A percentile compares a stretch with the other conserved stretches of the same genome.
Evolutionary conservation across 208 protist species (phyloP).

Genomic region (Phytomonas francai): DNA sequence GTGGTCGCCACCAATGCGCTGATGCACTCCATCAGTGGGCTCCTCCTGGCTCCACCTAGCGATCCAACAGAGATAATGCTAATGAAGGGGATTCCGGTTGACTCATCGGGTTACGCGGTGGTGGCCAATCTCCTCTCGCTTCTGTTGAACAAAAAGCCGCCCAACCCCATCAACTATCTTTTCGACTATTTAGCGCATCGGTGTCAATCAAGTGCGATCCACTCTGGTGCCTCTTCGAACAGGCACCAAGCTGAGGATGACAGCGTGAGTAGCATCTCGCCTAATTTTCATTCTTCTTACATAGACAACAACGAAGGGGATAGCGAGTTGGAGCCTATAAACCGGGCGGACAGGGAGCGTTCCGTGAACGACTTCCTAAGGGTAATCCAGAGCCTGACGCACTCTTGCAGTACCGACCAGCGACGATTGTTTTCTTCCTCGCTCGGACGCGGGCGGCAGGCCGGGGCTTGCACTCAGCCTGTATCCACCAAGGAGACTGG

Average conservation of each 20-base stretch:
- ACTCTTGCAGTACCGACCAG: too few species aligned
- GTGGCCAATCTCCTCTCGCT: slow-evolving; percentile 28
- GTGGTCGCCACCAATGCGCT: slow-evolving; percentile 18
- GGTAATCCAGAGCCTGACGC: too few species aligned
- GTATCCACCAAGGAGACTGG: too few species aligned
- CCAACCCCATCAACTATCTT: slow-evolving; percentile 56
- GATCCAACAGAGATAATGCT: slow-evolving; percentile 38
- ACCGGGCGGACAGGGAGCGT: too few species aligned
- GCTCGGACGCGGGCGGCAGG: too few species aligned
- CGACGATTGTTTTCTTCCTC: too few species aligned
- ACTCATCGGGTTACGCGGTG: slow-evolving; percentile 36
- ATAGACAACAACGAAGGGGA: too few species aligned
- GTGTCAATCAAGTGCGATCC: slow-evolving; percentile 19
- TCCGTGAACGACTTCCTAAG: too few species aligned
- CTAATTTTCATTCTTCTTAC: slow-evolving; percentile 12
- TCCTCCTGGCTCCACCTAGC: slow-evolving; percentile 19
- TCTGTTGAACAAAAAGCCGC: slow-evolving; percentile 56
- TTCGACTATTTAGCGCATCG: slow-evolving; percentile 42
- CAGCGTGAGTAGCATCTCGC: slow-evolving; percentile 36
- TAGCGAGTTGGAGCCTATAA: too few species aligned
- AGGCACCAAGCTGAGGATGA: slow-evolving; percentile 18
- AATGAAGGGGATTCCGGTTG: slow-evolving; percentile 36
- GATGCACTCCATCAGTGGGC: slow-evolving; percentile 16
- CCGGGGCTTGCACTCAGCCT: too few species aligned
- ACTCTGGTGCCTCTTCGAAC: slow-evolving; percentile 34